phyloP scores from a whole-genome alignment of 345 rosid genomes.

The Dimocarpus longan region DNA sequence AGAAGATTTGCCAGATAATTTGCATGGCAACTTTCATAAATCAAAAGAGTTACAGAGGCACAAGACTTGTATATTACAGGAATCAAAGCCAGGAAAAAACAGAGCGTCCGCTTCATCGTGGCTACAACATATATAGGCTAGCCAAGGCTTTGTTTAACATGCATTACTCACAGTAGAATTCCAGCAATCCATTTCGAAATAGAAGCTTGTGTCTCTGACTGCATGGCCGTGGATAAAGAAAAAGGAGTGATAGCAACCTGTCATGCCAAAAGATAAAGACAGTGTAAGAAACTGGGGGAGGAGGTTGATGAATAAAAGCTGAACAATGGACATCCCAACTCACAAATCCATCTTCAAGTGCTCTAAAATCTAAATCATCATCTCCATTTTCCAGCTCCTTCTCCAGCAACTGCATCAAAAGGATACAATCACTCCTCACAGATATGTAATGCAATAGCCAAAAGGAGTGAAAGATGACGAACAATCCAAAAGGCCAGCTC shows the following conservation, averaged over 20 bases:
- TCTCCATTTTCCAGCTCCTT: conserved; percentile 32
- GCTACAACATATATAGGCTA: neutral
- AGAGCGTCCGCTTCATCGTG: neutral
- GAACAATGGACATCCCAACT: conserved; percentile 13
- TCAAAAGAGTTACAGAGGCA: neutral
- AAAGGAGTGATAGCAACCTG: conserved; percentile 31
- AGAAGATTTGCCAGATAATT: neutral
- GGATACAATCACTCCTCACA: neutral
- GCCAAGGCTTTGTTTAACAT: neutral
- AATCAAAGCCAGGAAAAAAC: neutral
- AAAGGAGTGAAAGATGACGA: neutral
- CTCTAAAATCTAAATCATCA: conserved; percentile 40
- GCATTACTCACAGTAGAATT: neutral
- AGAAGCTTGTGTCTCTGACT: conserved; percentile 17
- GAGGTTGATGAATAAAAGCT: neutral
- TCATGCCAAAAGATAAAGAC: neutral
- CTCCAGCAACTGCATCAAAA: conserved; percentile 26
- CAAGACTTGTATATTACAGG: neutral
- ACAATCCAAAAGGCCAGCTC: neutral
- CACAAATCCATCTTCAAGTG: conserved; percentile 50
- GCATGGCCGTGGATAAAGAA: conserved; percentile 16
- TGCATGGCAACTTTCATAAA: neutral
- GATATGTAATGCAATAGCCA: neutral
- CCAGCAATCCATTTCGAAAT: conserved; percentile 29
- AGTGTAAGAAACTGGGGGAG: neutral